Percentiles rank a stretch among this genome's conserved stretches.
Conservation (phyloP, 352 stramenopile species). For the Lagenidium sp. region DNA sequence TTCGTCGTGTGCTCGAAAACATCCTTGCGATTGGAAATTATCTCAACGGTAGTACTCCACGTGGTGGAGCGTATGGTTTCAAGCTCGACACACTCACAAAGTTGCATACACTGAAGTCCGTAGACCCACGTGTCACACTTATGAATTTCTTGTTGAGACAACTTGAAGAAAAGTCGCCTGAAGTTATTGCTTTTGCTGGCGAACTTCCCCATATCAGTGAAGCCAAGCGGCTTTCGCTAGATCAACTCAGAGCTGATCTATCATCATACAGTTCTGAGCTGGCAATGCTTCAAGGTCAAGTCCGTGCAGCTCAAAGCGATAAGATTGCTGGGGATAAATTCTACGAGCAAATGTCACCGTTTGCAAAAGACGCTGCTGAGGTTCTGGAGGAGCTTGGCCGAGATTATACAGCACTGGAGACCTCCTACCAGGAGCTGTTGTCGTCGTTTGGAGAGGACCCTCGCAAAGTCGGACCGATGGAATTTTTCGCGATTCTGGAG, state of each 20-base stretch:
- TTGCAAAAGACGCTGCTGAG: constrained; percentile 70
- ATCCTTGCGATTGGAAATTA: constrained; percentile 91
- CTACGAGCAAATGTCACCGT: constrained; percentile 75
- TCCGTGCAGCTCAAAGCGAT: constrained; percentile 66
- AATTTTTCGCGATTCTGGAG: constrained; percentile 78
- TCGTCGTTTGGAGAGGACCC: constrained; percentile 81
- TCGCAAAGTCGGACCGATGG: constrained; percentile 68
- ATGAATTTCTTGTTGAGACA: constrained; percentile 79
- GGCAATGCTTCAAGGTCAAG: constrained; percentile 78
- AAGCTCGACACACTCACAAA: constrained; percentile 88
- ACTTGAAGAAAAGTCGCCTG: constrained; percentile 64
- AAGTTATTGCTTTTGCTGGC: constrained; percentile 68
- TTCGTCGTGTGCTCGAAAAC: constrained; percentile 67
- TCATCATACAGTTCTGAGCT: constrained; percentile 78
- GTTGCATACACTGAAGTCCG: constrained; percentile 77
- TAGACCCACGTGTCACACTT: constrained; percentile 69
- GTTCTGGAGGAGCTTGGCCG: constrained; percentile 72
- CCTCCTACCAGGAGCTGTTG: constrained; percentile 68
- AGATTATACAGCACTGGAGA: constrained; percentile 65
- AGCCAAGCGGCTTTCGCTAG: constrained; percentile 70
- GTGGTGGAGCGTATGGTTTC: constrained; percentile 88
- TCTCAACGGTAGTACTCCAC: constrained; percentile 84
- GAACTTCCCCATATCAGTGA: constrained; percentile 74
- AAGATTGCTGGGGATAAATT: constrained; percentile 68
- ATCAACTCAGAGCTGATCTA: constrained; percentile 75